Base-by-base conservation (phyloP, 441 rosid species). In the Isatis lusitanica region DNA sequence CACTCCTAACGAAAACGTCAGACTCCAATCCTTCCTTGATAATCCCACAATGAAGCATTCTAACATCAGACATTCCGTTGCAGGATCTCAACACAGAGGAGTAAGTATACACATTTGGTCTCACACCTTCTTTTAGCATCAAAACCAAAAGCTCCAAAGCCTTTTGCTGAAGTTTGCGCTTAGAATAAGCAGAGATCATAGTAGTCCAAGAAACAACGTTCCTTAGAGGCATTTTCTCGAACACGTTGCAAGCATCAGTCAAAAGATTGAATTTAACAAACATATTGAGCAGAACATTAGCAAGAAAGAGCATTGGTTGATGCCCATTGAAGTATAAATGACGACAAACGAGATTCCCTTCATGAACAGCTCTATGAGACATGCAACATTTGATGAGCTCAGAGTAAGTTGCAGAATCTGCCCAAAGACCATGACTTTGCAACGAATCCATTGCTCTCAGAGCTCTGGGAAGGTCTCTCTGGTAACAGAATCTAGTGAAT, bases 201-300 rank as follows among this genome's bases (percentile, higher is more conserved):
- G 94, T 87, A 9, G 94, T 87, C 97, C 95, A 91, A 36, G 94
- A 81, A 78, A 86, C 77, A 44, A 89, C 85, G 63, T 87, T 83
- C 76, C 88, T 81, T 0, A 81, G 73, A 56, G 86, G 86, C 88
- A 91, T 86, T 86, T 79, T 15, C 5, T 89, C 93, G 75, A 91
- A 86, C 91, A 87, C 2, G 2, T 18, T 26, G 68, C 64, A 81
- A 9, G 93, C 97, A 0, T 82, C 81, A 3, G 55, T 50, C 65
- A 86, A 57, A 57, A 86, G 76, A 50, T 78, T 70, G 73, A 89
- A 83, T 26, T 89, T 91, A 0, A 81, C 89, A 4, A 73, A 85
- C 89, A 89, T 79, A 12, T 48, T 74, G 24, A 89, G 63, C 13
- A 89, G 61, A 50, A 68, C 63, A 71, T 91, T 89, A 52, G 78